Percentiles rank a stretch among this genome's conserved stretches.
Conservation (phyloP, 2,329 filamentous ascomycete genomes). For the Fusarium siculi region DNA sequence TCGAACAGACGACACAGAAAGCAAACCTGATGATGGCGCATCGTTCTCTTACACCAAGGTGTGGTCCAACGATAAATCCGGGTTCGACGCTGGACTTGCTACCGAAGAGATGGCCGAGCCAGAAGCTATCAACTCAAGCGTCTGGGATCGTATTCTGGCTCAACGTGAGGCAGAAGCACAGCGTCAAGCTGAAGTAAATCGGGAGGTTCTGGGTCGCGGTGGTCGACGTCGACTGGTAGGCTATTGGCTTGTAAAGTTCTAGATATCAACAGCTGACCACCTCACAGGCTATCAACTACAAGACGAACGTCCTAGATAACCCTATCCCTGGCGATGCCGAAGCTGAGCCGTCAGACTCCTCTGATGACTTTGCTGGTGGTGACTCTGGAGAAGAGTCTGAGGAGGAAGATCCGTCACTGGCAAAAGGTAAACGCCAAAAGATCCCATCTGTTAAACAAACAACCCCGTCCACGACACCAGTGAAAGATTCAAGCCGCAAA, state of each 20-base stretch:
- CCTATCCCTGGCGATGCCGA: conserved; percentile 42
- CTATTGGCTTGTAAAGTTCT: neutral
- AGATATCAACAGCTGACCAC: conserved; percentile 25
- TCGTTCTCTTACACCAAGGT: conserved; percentile 92
- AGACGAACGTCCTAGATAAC: conserved; percentile 38
- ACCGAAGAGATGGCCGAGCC: conserved; percentile 62
- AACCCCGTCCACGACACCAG: conserved; percentile 41
- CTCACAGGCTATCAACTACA: conserved; percentile 51
- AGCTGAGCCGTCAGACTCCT: conserved; percentile 47
- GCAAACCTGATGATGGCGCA: conserved; percentile 75
- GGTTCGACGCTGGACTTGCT: conserved; percentile 71
- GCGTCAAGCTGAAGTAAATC: conserved; percentile 73
- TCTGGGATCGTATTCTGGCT: conserved; percentile 92
- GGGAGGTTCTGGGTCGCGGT: conserved; percentile 85
- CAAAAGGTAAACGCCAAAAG: conserved; percentile 52
- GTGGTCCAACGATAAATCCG: conserved; percentile 85
- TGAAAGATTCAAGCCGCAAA: conserved; percentile 40
- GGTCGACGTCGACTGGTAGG: conserved; percentile 71
- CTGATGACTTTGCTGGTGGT: conserved; percentile 49
- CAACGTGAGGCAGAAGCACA: conserved; percentile 82
- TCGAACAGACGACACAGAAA: conserved; percentile 81
- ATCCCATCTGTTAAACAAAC: conserved; percentile 37
- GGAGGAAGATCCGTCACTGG: conserved; percentile 31
- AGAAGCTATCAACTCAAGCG: conserved; percentile 68
- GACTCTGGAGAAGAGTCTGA: conserved; percentile 48